Percentiles rank a stretch among this genome's conserved stretches.
Evolutionary conservation across 768 basidiomycete species (phyloP).

Genomic region (Mycena rebaudengoi): DNA sequence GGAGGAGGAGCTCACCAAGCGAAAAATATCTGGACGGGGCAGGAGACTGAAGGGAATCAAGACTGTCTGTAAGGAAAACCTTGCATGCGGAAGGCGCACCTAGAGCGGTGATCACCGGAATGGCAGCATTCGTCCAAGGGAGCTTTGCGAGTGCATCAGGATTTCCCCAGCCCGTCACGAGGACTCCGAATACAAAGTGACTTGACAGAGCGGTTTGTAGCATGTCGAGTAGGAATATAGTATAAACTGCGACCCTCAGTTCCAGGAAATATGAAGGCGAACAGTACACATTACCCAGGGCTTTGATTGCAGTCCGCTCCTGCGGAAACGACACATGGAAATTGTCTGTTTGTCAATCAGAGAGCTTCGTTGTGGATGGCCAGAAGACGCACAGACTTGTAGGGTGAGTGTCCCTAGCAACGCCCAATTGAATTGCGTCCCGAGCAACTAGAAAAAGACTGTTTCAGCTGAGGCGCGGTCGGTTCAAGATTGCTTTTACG

Average conservation of each 20-base stretch:
- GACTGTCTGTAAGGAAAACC: neutral
- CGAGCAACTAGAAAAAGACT: neutral
- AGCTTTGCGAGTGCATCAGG: neutral
- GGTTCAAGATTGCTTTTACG: neutral
- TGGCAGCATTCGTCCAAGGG: neutral
- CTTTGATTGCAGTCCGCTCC: neutral
- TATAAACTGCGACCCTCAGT: neutral
- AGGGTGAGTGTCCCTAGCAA: neutral
- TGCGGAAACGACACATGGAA: neutral
- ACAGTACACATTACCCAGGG: neutral
- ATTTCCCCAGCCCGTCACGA: neutral
- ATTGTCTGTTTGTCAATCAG: neutral
- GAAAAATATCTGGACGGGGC: neutral
- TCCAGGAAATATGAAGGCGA: neutral
- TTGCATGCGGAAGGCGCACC: neutral
- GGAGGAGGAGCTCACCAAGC: neutral
- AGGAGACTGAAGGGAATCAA: neutral
- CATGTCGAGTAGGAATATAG: neutral
- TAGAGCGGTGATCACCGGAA: neutral
- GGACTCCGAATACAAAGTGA: neutral
- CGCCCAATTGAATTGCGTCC: neutral
- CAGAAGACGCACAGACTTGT: neutral
- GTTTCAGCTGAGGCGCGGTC: neutral
- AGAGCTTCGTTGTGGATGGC: neutral
- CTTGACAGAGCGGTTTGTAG: neutral